Conservation (phyloP, 257 asterid genomes). For the Nicotiana noctiflora region DNA sequence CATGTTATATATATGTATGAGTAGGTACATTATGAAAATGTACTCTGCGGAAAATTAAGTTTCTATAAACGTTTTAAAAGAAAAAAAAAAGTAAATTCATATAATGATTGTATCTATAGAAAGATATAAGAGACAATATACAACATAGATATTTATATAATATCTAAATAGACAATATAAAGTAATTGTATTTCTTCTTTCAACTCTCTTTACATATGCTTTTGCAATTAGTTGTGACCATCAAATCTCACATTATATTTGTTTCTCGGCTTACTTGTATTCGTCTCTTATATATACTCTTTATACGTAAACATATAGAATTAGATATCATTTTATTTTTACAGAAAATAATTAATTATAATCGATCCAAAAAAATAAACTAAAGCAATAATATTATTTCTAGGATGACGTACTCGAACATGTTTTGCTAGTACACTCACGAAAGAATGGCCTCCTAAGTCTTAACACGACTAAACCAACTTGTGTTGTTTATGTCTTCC, state of each 20-base stretch:
- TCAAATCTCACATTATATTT: background rate
- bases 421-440: background rate
- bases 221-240: background rate
- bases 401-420: background rate
- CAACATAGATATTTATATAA: background rate
- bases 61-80: background rate
- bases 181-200: background rate
- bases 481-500: background rate
- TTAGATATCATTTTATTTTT: background rate
- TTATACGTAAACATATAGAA: background rate
- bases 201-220: background rate
- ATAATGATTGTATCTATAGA: too few relatives aligned
- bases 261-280: background rate
- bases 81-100: too few relatives aligned
- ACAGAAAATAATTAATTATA: background rate
- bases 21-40: background rate
- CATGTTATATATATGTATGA: background rate
- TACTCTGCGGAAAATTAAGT: background rate
- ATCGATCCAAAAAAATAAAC: background rate
- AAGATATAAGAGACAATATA: background rate
- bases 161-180: background rate
- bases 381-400: background rate
- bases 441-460: background rate
- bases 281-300: background rate
- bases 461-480: background rate